These are phyloP conservation scores for Triticum urartu DNA, from an alignment of 176 grass and related monocot species.

Conservation along the genomic window DNA sequence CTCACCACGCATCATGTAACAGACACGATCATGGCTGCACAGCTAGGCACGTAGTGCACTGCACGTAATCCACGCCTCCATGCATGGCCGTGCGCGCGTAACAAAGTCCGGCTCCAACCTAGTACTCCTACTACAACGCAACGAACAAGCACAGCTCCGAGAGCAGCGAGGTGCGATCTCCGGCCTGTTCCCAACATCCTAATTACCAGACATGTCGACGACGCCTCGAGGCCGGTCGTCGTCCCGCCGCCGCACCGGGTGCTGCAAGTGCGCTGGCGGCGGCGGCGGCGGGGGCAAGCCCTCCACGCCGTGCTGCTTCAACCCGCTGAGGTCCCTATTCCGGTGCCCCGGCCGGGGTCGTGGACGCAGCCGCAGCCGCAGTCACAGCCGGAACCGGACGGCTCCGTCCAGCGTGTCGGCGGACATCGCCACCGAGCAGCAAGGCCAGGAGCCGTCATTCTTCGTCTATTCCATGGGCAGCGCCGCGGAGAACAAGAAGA, in stretches of 20 bases:
- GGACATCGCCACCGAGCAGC: slow-evolving; percentile 8
- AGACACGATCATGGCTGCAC: background rate
- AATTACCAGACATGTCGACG: slow-evolving; percentile 29
- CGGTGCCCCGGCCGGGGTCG: slow-evolving; percentile 29
- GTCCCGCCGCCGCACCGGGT: slow-evolving; percentile 27
- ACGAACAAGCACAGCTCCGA: background rate
- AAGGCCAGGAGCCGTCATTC: slow-evolving; percentile 43
- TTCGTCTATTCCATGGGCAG: slow-evolving; percentile 52
- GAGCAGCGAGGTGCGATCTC: background rate
- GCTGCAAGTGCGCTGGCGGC: slow-evolving; percentile 4
- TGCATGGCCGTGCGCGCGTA: background rate
- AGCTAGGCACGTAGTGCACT: slow-evolving; percentile 22
- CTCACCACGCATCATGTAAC: slow-evolving; percentile 25
- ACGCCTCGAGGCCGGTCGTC: slow-evolving; percentile 48
- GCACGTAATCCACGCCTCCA: slow-evolving; percentile 26
- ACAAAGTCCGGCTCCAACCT: slow-evolving; percentile 12
- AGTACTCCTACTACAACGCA: slow-evolving; percentile 24
- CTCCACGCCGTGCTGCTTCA: slow-evolving; percentile 32
- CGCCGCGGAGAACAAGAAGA: background rate
- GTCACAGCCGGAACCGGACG: slow-evolving; percentile 24
- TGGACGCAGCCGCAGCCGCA: slow-evolving; percentile 20
- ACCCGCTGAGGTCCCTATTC: slow-evolving; percentile 46
- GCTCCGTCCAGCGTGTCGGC: slow-evolving; percentile 32
- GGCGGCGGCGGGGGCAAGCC: background rate
- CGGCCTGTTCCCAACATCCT: background rate